These are phyloP conservation scores for Coemansia pectinata DNA, from an alignment of 192 early-diverging fungal species.

Conservation along the genomic window DNA sequence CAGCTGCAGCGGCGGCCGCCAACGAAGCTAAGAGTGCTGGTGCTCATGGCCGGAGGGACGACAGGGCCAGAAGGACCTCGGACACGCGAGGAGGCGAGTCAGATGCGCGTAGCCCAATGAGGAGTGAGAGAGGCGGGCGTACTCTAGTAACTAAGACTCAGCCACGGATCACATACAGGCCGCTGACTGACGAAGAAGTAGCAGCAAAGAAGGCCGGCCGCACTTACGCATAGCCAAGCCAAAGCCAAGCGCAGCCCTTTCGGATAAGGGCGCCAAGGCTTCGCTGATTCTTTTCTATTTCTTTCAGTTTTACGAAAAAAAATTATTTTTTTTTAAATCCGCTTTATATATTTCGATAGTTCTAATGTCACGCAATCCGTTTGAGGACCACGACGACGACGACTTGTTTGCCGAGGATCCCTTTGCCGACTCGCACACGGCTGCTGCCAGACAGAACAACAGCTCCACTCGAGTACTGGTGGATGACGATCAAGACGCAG, in stretches of 20 bases:
- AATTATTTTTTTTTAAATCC: not conserved
- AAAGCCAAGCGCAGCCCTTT: not conserved
- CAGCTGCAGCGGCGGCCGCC: constrained; percentile 37
- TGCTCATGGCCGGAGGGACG: not conserved
- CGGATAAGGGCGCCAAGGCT: not conserved
- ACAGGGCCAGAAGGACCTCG: not conserved
- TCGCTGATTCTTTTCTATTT: not conserved
- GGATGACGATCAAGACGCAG: constrained; percentile 34
- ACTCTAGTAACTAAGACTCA: constrained; percentile 21
- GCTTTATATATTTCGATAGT: not conserved
- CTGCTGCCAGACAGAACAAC: constrained; percentile 13
- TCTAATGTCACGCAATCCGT: constrained; percentile 49
- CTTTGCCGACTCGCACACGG: constrained; percentile 34
- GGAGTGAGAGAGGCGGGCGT: constrained; percentile 1
- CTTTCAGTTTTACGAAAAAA: not conserved
- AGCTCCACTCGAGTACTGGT: constrained; percentile 8
- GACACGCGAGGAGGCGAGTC: not conserved
- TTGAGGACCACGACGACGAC: constrained; percentile 39
- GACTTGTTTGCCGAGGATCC: constrained; percentile 46
- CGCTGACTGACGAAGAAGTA: constrained; percentile 42
- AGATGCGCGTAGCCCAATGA: not conserved
- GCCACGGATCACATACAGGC: constrained; percentile 34
- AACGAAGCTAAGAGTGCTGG: constrained; percentile 15
- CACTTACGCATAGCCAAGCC: not conserved
- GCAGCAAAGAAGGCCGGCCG: constrained; percentile 30